Base-by-base conservation (phyloP, 768 basidiomycete species). In the Leucosporidium yakuticum region DNA sequence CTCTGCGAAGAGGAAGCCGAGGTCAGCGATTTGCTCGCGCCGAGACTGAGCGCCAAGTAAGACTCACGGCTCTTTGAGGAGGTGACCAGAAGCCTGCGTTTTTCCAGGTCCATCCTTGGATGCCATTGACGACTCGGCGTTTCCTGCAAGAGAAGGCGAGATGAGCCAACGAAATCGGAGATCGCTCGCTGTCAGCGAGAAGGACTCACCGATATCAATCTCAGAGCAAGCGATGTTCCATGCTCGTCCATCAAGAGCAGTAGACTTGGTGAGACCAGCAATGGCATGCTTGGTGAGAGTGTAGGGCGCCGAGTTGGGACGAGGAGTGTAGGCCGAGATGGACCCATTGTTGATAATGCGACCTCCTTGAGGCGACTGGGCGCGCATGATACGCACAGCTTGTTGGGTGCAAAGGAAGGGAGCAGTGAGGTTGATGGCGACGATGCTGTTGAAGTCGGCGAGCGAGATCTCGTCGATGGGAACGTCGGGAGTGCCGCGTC, bases 321-420 rank as follows among this genome's bases (percentile, higher is more conserved):
- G 83, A 1, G 89, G 88, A 5, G 84, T 81, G 68, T 87, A 84
- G 0, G 88, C 88, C 1, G 87, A 83, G 29, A 90, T 80, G n/a
- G 86, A 88, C 1, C 90, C 90, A 73, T 92, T 91, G 80, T 91
- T 91, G 79, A 94, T 87, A 69, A 92, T 88, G 27, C 53, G 25
- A 14, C 53, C 53, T 69, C 90, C 91, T 64, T 81, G 81, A 1
- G 91, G 90, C 0, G 79, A 76, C 76, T 92, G 89, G 0, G 78
- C 74, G 76, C 89, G 91, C 84, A 91, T 91, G 6, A 85, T 78
- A 64, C 78, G 82, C 75, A 90, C 81, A 2, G 90, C 90, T 70
- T 90, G 85, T 17, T 86, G 83, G 0, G 88, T 87, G 75, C 89
- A 90, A 57, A 92, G 80, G 76, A 90, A 90, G 0, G 86, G 81